Base-by-base conservation (phyloP, 192 early-diverging fungal species). In the Podila verticillata region DNA sequence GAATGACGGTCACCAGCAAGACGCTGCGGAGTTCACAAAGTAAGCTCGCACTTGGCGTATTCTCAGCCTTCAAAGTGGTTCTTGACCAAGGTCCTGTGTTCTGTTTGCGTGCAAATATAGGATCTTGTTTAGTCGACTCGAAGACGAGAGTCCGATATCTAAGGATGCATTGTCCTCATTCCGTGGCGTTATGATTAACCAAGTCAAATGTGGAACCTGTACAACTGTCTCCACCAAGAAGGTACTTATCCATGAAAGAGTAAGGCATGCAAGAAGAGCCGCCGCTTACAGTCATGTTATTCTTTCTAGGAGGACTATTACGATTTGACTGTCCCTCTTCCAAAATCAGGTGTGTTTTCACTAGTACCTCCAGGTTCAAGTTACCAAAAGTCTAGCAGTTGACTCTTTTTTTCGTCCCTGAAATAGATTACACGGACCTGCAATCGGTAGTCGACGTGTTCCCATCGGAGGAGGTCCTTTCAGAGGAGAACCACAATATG, bases 21-120 rank as follows among this genome's bases (percentile, higher is more conserved):
- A 79, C 48, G 75, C 75, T 3, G 65, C 75, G 0, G 75, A 79
- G 47, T 79, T 79, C n/a, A 79, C 64, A 71, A 65, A 78, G 75
- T 71, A 57, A 28, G 32, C 24, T 44, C 1, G 24, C 15, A 9
- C 5, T 57, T 26, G 10, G 10, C 22, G 26, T 57, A 57, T 57
- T 26, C 10, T 28, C 19, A 17, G 22, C 7, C 22, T 26, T 57
- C 26, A 5, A 26, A 26, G 6, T 1, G 26, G 0, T 8, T 26
- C n/a, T n/a, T 26, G 10, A 12, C 22, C 22, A 6, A 28, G 22
- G 20, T 22, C 24, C n/a, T n/a, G 2, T 30, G 4, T 12, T 51
- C 15, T 51, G 2, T 2, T 49, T 20, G 35, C 32, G 6, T 61
- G 17, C 29, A 7, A n/a, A 6, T 0, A 17, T 66, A 79, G 69